Conservation (phyloP, 805 yeast species). For the Priceomyces fermenticarens region DNA sequence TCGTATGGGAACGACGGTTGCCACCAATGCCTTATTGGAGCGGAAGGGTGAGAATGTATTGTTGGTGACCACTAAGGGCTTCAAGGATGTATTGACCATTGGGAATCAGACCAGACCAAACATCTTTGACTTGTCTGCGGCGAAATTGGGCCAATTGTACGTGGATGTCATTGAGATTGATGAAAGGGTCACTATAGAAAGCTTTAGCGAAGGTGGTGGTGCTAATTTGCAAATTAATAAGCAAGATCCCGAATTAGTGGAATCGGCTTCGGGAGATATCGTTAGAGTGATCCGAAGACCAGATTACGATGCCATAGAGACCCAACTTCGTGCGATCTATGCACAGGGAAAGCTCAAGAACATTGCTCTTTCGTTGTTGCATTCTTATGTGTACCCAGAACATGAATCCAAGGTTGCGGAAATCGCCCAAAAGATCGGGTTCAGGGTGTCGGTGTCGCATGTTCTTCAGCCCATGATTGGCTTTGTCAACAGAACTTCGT, state of each 20-base stretch:
- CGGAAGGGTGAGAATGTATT: conserved; percentile 87
- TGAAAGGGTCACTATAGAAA: conserved; percentile 79
- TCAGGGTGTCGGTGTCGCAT: conserved; percentile 33
- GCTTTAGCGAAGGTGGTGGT: conserved; percentile 65
- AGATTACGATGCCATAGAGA: conserved; percentile 16
- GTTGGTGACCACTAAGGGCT: conserved; percentile 80
- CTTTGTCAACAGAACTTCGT: conserved; percentile 31
- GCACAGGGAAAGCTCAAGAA: conserved; percentile 16
- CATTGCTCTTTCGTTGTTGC: conserved; percentile 31
- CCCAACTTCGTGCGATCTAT: conserved; percentile 19
- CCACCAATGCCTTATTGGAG: conserved; percentile 87
- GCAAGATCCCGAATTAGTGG: conserved; percentile 26
- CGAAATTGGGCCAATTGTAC: conserved; percentile 66
- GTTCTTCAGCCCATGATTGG: conserved; percentile 36
- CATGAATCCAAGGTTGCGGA: conserved; percentile 29
- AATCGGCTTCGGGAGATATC: conserved; percentile 24
- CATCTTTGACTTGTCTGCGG: conserved; percentile 75
- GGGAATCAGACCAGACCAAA: conserved; percentile 90
- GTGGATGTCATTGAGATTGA: conserved; percentile 76
- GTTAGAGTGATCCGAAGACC: conserved; percentile 25
- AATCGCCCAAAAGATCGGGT: conserved; percentile 30
- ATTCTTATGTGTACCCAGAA: conserved; percentile 31
- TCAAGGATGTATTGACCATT: conserved; percentile 71
- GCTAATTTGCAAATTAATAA: conserved; percentile 10
- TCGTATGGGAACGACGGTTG: conserved; percentile 90